Evolutionary conservation across 106 monocot species (phyloP).

Genomic region (Ottelia alismoides): DNA sequence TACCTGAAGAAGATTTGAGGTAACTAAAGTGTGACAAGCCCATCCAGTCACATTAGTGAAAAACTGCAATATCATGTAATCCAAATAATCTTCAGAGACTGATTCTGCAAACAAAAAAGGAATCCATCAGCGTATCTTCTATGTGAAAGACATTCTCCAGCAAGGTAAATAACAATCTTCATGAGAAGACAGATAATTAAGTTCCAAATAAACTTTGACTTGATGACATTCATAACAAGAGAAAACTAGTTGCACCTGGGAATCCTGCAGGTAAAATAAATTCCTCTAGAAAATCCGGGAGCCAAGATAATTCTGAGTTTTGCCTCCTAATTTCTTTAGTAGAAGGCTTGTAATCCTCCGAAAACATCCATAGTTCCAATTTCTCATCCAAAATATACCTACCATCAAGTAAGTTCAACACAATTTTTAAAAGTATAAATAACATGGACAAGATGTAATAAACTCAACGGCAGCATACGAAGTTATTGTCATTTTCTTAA

Average conservation of each 20-base stretch:
- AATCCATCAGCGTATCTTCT: no score
- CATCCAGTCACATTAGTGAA: constrained; percentile 2
- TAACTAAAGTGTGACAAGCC: not conserved
- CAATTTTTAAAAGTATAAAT: no score
- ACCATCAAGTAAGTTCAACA: constrained; percentile 5
- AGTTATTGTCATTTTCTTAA: no score
- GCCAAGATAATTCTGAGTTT: constrained; percentile 14
- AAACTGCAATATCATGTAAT: constrained; percentile 5
- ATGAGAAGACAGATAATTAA: no score
- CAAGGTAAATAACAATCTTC: no score
- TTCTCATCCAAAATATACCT: constrained; percentile 23
- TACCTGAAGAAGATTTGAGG: constrained; percentile 2
- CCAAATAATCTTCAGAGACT: constrained; percentile 2
- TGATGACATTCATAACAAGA: no score
- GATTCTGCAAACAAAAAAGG: not conserved
- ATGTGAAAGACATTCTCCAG: no score
- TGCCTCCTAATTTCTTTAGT: constrained; percentile 7
- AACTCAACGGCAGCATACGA: no score
- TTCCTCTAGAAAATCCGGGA: constrained; percentile 18
- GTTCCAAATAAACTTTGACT: no score
- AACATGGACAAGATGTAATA: not conserved
- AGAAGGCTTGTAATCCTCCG: constrained; percentile 9
- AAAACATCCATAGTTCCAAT: constrained; percentile 8
- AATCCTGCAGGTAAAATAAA: constrained; percentile 47
- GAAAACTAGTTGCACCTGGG: constrained; percentile 28